Evolutionary conservation across 2,329 filamentous ascomycete genomes (phyloP), one percentile per base, ranked within the genome.

Genomic region (Trichoderma brevicompactum): DNA sequence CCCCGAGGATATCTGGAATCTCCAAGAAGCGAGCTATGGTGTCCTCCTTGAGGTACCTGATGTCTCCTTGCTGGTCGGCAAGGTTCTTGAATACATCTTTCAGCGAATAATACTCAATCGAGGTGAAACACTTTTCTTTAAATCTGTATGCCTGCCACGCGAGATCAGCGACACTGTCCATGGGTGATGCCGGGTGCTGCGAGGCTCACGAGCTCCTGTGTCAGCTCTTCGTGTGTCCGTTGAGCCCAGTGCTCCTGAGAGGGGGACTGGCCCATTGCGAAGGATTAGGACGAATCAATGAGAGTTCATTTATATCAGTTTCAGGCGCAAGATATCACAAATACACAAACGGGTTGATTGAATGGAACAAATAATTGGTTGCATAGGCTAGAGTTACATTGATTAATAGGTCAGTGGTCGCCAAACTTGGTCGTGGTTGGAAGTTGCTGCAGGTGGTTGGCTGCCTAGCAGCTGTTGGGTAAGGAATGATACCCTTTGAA

Each of bases 21-120:
- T 91, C 89, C 50, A 93, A 84, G 74, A 91, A 92, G 40, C 88
- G 85, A 66, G 87, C 85, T 69, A 92, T 79, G 10, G 89, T 92
- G 59, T 89, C 85, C 73, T 79, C 89, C 72, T 87, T 90, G 68
- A 92, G 83, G 74, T 91, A 91, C 59, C 81, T 81, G 53, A 91
- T 78, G 49, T 82, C 79, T 55, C 83, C 85, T 72, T 89, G 82
- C 15, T 83, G 77, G 70, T 92, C 89, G 68, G 90, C 88, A 19
- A 92, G 86, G 65, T 82, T 85, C 66, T 83, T 84, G 79, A 92
- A 92, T 72, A 92, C 89, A 73, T 91, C 87, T 70, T 88, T 89
- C 76, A 92, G 87, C 38, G 86, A 91, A 76, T 90, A 91, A 36
- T 91, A 79, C 76, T 93, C 90, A 64, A 92, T 81, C 1, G 87